Evolutionary conservation across 1,139 yeast genomes (phyloP), one percentile per base, ranked within the genome.

Genomic region (Kluyveromyces sp.): DNA sequence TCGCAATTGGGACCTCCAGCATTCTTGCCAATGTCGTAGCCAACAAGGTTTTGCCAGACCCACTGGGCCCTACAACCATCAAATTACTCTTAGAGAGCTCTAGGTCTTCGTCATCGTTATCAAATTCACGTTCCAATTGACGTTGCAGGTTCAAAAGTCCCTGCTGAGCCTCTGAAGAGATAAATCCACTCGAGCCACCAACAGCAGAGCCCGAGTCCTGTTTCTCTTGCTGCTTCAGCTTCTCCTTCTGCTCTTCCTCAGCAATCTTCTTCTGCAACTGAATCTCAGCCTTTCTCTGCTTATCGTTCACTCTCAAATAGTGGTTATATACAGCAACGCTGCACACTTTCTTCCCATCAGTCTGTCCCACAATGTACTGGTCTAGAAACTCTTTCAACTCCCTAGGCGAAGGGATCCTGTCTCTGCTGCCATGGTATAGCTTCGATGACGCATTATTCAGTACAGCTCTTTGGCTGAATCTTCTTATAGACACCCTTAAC

Each of bases 281-380:
- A 29, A 53, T 33, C 18, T 57, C 56, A 4, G 53, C 45, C 25
- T 48, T 48, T 43, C 52, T 55, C n/a, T 61, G 56, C 48, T 64
- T 61, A 46, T 71, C 74, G 42, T 69, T 65, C 35, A 68, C 63
- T 39, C 78, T 61, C 33, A 74, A 50, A 46, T 72, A 72, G 51
- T 75, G 80, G 45, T 75, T 75, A 52, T 70, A 75, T 1, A 75
- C 75, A 0, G 78, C 78, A n/a, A 75, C 80, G 32, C 78, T 69
- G 56, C 75, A 64, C 18, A 74, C 73, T 50, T 71, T 71, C 53
- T 75, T 75, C 25, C 77, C 74, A 3, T 61, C 65, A 1, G 71
- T 73, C 55, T 75, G 80, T 0, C 79, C 80, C 20, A 75, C 64
- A 17, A 75, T 71, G 50, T 70, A 74, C 40, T 65, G 66, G 49